These are phyloP conservation scores for Daphne laureola DNA, from an alignment of 441 rosid species.

Conservation along the genomic window DNA sequence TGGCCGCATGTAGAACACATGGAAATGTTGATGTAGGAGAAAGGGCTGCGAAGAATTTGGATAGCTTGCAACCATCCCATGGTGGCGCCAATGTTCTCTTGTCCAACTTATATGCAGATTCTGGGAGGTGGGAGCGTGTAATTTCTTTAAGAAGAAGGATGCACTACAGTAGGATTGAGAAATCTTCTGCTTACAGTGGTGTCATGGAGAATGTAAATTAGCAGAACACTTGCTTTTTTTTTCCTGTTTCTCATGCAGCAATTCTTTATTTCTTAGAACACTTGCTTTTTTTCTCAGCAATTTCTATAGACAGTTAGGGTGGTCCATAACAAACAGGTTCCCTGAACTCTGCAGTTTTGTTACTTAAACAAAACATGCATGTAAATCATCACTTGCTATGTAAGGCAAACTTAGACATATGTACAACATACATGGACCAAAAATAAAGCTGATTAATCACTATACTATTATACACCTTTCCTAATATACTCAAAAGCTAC, in stretches of 20 bases:
- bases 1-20: conserved; percentile 53
- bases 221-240: too few relatives aligned
- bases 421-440: conserved; percentile 4
- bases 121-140: conserved; percentile 61
- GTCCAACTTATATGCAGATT: conserved; percentile 55
- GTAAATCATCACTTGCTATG: too few relatives aligned
- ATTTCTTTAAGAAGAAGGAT: conserved; percentile 28
- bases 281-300: too few relatives aligned
- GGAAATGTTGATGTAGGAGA: conserved; percentile 45
- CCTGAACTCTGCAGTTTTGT: too few relatives aligned
- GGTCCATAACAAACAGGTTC: too few relatives aligned
- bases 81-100: conserved; percentile 46
- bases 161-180: conserved; percentile 38
- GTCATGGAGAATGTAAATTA: conserved; percentile 12
- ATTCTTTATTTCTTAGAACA: too few relatives aligned
- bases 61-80: conserved; percentile 43
- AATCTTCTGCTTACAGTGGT: conserved; percentile 56
- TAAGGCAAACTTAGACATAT: not conserved
- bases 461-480: conserved; percentile 14
- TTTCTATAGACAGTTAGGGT: too few relatives aligned
- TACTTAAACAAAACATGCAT: too few relatives aligned
- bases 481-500: not conserved
- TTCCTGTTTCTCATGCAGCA: too few relatives aligned
- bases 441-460: conserved; percentile 10
- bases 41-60: conserved; percentile 45